Percentiles rank a stretch among this genome's conserved stretches.
These are phyloP conservation scores for Wickerhamiella bombiphila DNA, from an alignment of 805 yeast genomes.

Conservation along the genomic window DNA sequence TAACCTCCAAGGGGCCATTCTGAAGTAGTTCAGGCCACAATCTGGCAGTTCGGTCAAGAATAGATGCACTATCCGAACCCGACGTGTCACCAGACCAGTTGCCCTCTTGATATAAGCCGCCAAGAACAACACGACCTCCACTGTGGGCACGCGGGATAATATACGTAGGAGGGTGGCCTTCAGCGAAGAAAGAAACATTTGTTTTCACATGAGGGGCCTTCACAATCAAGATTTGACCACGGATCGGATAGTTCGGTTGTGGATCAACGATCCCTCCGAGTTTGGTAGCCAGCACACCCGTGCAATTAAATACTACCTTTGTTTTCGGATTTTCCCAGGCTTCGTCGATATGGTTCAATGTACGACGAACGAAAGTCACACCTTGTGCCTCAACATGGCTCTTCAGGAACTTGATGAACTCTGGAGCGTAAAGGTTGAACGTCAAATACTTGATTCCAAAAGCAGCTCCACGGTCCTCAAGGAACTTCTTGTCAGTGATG, in stretches of 20 bases:
- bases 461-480: conserved; percentile 35
- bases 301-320: conserved; percentile 52
- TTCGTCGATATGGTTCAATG: conserved; percentile 40
- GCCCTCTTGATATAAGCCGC: conserved; percentile 56
- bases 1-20: conserved; percentile 31
- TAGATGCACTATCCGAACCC: conserved; percentile 43
- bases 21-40: conserved; percentile 32
- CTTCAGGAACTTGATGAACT: conserved; percentile 36
- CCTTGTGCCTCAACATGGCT: conserved; percentile 33
- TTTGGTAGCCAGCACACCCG: conserved; percentile 54
- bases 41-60: conserved; percentile 41
- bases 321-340: conserved; percentile 28
- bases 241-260: conserved; percentile 44
- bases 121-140: conserved; percentile 52
- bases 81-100: conserved; percentile 50
- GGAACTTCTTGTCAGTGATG: conserved; percentile 23
- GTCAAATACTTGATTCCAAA: conserved; percentile 44
- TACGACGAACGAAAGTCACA: conserved; percentile 35
- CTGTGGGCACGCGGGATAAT: conserved; percentile 59
- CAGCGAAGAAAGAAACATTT: conserved; percentile 26
- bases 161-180: conserved; percentile 36
- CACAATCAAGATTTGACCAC: conserved; percentile 69
- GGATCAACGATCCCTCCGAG: conserved; percentile 54
- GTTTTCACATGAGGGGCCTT: conserved; percentile 53
- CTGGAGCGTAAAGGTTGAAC: conserved; percentile 63